phyloP scores from a whole-genome alignment of 1,284 basidiomycete genomes.

The Cutaneotrichosporon cavernicola region DNA sequence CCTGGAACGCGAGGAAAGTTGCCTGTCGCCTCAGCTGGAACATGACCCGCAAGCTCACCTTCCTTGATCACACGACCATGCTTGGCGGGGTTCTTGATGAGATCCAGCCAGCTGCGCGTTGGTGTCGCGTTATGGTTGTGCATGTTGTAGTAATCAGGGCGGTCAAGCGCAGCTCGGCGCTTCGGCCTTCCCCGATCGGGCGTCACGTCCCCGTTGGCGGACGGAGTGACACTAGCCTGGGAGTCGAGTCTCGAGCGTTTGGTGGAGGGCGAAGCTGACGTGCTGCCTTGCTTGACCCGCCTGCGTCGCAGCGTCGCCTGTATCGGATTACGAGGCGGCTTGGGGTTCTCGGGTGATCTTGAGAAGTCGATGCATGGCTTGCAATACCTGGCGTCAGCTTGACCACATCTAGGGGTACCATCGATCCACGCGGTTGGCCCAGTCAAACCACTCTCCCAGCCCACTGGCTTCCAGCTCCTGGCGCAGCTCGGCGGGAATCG shows the following conservation, averaged over 20 bases:
- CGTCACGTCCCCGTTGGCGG: conserved; percentile 15
- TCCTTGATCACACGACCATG: conserved; percentile 41
- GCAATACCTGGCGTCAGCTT: conserved; percentile 36
- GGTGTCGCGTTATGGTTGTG: conserved; percentile 51
- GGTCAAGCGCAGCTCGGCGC: conserved; percentile 42
- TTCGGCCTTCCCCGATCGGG: conserved; percentile 37
- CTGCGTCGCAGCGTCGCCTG: conserved; percentile 33
- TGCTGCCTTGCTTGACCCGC: conserved; percentile 8
- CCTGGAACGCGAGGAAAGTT: conserved; percentile 38
- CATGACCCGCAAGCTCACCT: conserved; percentile 25
- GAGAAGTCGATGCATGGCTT: conserved; percentile 34
- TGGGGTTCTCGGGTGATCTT: conserved; percentile 30
- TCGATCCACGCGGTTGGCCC: conserved; percentile 41
- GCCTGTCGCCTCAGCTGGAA: conserved; percentile 19
- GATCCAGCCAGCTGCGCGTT: conserved; percentile 48
- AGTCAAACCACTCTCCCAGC: conserved; percentile 40
- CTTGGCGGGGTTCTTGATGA: conserved; percentile 49
- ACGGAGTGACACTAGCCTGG: background rate
- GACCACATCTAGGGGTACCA: conserved; percentile 35
- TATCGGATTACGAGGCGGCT: conserved; percentile 34
- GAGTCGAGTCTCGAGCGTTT: background rate
- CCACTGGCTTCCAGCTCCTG: conserved; percentile 29
- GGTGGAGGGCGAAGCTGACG: conserved; percentile 8
- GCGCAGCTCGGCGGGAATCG: conserved; percentile 33
- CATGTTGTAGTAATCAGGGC: conserved; percentile 50